Percentiles rank a stretch among this genome's conserved stretches.
Conservation (phyloP, 2,329 filamentous ascomycete genomes). For the Penicillium expansum region DNA sequence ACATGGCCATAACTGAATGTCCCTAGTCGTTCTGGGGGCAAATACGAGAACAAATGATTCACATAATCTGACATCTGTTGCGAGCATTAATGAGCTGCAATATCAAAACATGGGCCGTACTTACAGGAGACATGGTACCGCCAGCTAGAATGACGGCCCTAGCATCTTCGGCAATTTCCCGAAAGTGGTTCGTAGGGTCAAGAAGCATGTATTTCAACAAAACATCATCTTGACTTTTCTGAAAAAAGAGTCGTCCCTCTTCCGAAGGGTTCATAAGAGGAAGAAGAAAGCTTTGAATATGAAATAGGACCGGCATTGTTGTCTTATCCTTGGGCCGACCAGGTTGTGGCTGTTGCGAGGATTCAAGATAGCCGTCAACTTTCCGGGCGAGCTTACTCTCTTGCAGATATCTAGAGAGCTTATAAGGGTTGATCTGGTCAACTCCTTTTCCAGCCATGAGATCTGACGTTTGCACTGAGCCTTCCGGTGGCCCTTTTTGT, state of each 20-base stretch:
- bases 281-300: conserved; percentile 67
- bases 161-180: conserved; percentile 78
- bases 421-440: conserved; percentile 93
- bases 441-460: conserved; percentile 80
- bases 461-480: conserved; percentile 66
- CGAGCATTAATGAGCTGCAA: conserved; percentile 10
- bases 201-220: conserved; percentile 81
- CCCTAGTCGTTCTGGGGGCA: conserved; percentile 61
- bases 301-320: conserved; percentile 57
- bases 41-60: conserved; percentile 77
- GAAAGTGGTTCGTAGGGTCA: conserved; percentile 88
- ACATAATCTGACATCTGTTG: conserved; percentile 77
- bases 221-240: conserved; percentile 49
- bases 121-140: conserved; percentile 88
- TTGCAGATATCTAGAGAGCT: conserved; percentile 81
- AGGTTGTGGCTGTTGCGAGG: conserved; percentile 54
- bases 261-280: conserved; percentile 81
- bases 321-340: conserved; percentile 27
- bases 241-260: conserved; percentile 61
- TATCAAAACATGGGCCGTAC: conserved; percentile 12
- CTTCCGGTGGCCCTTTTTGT: conserved; percentile 53
- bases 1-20: conserved; percentile 94
- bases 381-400: conserved; percentile 92
- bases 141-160: conserved; percentile 87
- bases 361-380: conserved; percentile 79